Base-by-base conservation (phyloP, 169 alveolate species). In the Plasmodium reichenowi region DNA sequence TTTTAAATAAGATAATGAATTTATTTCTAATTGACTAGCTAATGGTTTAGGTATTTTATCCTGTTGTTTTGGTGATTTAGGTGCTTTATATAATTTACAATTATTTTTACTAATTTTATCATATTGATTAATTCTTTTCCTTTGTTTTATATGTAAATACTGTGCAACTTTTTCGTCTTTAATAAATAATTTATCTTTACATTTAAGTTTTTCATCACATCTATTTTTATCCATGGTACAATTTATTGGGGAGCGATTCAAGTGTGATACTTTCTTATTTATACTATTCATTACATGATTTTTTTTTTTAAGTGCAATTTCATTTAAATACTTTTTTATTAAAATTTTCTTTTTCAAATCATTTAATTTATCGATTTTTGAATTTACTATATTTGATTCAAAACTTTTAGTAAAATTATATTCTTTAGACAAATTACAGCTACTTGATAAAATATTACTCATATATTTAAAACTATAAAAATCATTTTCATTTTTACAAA, bases 1-100 rank as follows among this genome's bases (percentile, higher is more conserved):
- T 64, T 76, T 68, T 56, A 76, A 64, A 56, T 58, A 48, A 5
- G 66, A 76, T 43, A 45, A 68, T 12, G 89, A 76, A 76, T 76
- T 76, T 24, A 22, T 58, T 17, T 76, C 89, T 58, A 76, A 52
- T 64, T 76, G 89, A 22, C 89, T 76, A 76, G 89, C 89, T 76
- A 64, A 76, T 22, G 89, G 89, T 48, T 76, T 76, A 32, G 89
- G 89, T 50, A 76, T 76, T 45, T 59, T 76, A 48, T 76, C 89
- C 68, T 76, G 89, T 48, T 63, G 50, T 76, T 76, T 48, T 59
- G 89, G 89, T 20, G 89, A 76, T 64, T 76, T 62, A 48, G 78
- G 89, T 50, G 78, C 76, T 76, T 76, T 43, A 64, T 56, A 64
- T 48, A 20, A 43, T 63, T 59, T 52, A 29, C 20, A 24, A 64